phyloP scores from a whole-genome alignment of 1,284 basidiomycete species.

The Papiliotrema laurentii region DNA sequence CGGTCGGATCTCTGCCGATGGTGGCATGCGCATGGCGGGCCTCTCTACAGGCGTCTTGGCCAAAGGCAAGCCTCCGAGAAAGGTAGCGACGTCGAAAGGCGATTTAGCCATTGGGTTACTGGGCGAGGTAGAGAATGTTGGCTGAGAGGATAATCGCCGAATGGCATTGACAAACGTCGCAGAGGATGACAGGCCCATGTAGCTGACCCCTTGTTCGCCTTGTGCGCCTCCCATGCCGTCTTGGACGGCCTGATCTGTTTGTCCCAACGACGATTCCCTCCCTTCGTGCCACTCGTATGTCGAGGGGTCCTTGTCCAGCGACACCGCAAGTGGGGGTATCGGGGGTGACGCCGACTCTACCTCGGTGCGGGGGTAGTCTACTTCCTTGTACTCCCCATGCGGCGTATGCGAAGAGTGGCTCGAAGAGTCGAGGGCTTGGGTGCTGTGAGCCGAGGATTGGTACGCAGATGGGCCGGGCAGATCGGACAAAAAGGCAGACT shows the following conservation, averaged over 20 bases:
- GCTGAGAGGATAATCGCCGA: slow-evolving; percentile 7
- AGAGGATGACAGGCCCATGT: slow-evolving; percentile 18
- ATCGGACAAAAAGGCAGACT: neutral
- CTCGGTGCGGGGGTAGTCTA: no score
- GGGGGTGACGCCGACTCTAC: neutral
- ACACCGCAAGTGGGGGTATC: neutral
- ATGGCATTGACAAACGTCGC: slow-evolving; percentile 21
- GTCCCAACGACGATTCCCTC: neutral
- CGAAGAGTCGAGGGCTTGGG: neutral
- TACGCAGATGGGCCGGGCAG: neutral
- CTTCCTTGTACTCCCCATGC: no score
- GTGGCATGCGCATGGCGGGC: slow-evolving; percentile 7
- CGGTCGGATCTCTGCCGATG: slow-evolving; percentile 9
- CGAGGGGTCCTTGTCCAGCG: neutral
- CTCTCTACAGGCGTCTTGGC: neutral
- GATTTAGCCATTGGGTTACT: neutral
- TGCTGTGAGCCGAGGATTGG: neutral
- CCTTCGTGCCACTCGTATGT: slow-evolving; percentile 13
- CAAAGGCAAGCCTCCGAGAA: neutral
- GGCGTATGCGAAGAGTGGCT: neutral
- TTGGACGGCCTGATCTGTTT: neutral
- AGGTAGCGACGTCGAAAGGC: neutral
- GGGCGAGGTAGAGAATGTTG: neutral
- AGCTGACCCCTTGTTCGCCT: slow-evolving; percentile 12
- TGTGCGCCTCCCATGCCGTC: slow-evolving; percentile 10